Evolutionary conservation across 2,329 filamentous ascomycete genomes (phyloP).

Genomic region (Bimuria novae-zelandiae): DNA sequence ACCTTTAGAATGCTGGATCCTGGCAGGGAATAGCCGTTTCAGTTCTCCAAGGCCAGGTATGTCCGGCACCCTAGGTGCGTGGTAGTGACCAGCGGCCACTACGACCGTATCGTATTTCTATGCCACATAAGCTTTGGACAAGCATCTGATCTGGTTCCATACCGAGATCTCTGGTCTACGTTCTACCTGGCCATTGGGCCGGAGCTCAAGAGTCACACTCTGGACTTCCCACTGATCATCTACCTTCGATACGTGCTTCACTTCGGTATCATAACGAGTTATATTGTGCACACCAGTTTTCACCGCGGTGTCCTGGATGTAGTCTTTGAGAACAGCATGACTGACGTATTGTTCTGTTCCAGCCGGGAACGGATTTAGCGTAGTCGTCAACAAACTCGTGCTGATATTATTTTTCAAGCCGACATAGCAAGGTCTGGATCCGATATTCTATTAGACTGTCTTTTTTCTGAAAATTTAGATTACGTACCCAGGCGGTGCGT

Average conservation of each 20-base stretch:
- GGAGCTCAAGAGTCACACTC: conserved; percentile 50
- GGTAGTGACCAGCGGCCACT: conserved; percentile 61
- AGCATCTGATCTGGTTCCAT: background rate
- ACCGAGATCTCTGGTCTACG: conserved; percentile 15
- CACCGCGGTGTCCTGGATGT: conserved; percentile 63
- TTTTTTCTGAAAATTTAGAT: background rate
- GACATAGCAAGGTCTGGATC: conserved; percentile 55
- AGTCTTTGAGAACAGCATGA: conserved; percentile 61
- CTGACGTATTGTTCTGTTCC: conserved; percentile 64
- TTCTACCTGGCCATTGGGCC: conserved; percentile 6
- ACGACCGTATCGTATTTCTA: conserved; percentile 57
- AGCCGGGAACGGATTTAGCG: conserved; percentile 60
- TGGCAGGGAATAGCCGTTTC: conserved; percentile 52
- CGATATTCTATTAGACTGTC: no score
- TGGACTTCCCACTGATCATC: conserved; percentile 57
- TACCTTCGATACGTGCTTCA: conserved; percentile 57
- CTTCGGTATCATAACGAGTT: conserved; percentile 64
- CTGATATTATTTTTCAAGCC: conserved; percentile 60
- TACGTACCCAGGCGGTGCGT: conserved; percentile 57
- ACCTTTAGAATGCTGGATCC: conserved; percentile 57
- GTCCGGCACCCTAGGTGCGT: conserved; percentile 55
- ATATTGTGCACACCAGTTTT: conserved; percentile 55
- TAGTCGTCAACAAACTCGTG: conserved; percentile 56
- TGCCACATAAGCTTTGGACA: background rate
- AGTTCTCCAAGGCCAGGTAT: conserved; percentile 54